Evolutionary conservation across 306 rosid genomes (phyloP), one percentile per base, ranked within the genome.

Genomic region (Carpinus viminea): DNA sequence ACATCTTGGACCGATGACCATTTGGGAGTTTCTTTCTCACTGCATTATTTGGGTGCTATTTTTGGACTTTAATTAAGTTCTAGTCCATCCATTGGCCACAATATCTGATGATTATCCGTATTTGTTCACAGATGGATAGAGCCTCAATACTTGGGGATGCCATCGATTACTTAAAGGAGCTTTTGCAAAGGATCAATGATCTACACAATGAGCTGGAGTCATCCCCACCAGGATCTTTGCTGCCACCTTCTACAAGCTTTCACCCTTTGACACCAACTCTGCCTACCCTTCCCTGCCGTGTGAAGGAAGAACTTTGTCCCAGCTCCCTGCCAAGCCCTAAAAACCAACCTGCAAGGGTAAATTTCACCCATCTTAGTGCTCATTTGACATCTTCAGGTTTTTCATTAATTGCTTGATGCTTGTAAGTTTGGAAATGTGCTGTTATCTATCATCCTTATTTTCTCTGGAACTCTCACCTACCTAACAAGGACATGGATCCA

Each of bases 111-210:
- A 70, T 75, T 43, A 74, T 70, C 43, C 75, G 70, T 62, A 34
- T 79, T 5, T 61, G 68, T 66, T 62, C 53, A 68, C 81, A 95
- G 99, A 95, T 95, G 99, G 99, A 95, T 48, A 91, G 99, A 82
- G 99, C 98, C 76, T 95, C 99, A 2, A 95, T 95, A 69, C 98
- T 95, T 52, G 99, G 99, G 74, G 99, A 95, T 85, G 99, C 99
- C 61, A 85, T 95, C 54, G 98, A 95, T 81, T 95, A 95, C 91
- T 80, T 93, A 91, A 95, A 90, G 89, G 99, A 95, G 88, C 93
- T 95, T 38, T 86, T 93, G 84, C 98, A 93, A 85, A 83, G 93
- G 87, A 93, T 95, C 82, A 91, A 89, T 73, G 96, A 88, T 80
- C 93, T 95, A 34, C 99, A 93, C 46, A 91, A 86, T 57, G 99